phyloP scores from a whole-genome alignment of 768 basidiomycete species.

The Scleroderma citrinum region DNA sequence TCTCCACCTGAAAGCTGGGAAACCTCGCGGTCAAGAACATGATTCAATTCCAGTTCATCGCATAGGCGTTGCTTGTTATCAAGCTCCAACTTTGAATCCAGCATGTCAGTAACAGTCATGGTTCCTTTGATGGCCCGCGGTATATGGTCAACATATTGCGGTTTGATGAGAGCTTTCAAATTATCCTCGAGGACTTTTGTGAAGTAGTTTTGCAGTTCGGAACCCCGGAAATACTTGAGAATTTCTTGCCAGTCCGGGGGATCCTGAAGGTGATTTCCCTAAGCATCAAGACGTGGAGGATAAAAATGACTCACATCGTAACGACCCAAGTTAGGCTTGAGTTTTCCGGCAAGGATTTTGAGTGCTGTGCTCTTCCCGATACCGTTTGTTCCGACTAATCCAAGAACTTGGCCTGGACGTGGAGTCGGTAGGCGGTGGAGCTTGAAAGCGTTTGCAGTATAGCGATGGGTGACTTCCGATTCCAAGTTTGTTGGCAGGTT shows the following conservation, averaged over 20 bases:
- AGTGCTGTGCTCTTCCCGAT: constrained; percentile 98
- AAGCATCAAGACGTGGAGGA: not conserved
- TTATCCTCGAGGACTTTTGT: constrained; percentile 99
- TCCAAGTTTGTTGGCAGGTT: constrained; percentile 97
- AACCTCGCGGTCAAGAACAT: constrained; percentile 82
- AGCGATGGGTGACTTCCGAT: constrained; percentile 95
- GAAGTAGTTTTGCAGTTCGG: constrained; percentile 99
- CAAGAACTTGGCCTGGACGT: constrained; percentile 96
- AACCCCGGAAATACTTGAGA: constrained; percentile 96
- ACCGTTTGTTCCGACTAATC: constrained; percentile 98
- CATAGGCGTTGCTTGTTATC: constrained; percentile 87
- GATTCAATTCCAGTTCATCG: constrained; percentile 80
- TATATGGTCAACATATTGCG: constrained; percentile 99
- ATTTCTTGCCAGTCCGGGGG: constrained; percentile 99
- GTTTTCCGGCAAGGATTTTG: constrained; percentile 93
- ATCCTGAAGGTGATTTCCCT: constrained; percentile 45
- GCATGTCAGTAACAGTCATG: constrained; percentile 85
- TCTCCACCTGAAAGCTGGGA: constrained; percentile 91
- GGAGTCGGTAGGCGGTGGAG: constrained; percentile 97
- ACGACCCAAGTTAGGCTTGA: constrained; percentile 95
- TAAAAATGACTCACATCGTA: constrained; percentile 67
- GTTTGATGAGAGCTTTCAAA: constrained; percentile 97
- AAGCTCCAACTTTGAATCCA: constrained; percentile 82
- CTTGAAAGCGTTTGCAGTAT: constrained; percentile 98
- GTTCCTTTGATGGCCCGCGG: constrained; percentile 90